Conservation (phyloP, 805 yeast species). For the Candida hungchunana region DNA sequence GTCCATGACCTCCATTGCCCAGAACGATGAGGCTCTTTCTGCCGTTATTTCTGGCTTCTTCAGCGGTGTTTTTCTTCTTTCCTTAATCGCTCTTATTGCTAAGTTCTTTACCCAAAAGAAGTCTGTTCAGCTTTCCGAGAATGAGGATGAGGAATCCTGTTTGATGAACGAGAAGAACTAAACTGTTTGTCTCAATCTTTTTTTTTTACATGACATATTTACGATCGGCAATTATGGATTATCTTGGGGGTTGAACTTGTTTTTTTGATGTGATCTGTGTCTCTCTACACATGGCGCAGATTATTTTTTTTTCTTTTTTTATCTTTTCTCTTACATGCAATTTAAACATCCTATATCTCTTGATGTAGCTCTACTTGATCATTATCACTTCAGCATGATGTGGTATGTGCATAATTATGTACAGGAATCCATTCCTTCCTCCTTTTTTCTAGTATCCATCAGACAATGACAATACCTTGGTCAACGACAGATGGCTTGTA, state of each 20-base stretch:
- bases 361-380: too few relatives aligned
- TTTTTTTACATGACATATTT: not conserved
- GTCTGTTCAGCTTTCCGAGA: constrained; percentile 1
- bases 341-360: too few relatives aligned
- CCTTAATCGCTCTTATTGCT: constrained; percentile 4
- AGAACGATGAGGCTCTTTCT: constrained; percentile 10
- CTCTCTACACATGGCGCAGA: too few relatives aligned
- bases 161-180: constrained; percentile 10
- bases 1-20: constrained; percentile 10
- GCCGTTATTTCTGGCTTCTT: constrained; percentile 11
- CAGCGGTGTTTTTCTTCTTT: constrained; percentile 8
- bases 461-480: constrained; percentile 42
- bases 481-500: constrained; percentile 38
- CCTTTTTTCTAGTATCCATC: constrained; percentile 6
- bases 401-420: not conserved
- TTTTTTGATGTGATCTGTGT: too few relatives aligned
- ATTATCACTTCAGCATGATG: too few relatives aligned
- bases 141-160: constrained; percentile 10
- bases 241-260: not conserved
- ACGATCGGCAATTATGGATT: not conserved
- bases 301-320: too few relatives aligned
- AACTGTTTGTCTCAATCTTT: not conserved
- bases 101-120: constrained; percentile 1
- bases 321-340: too few relatives aligned
- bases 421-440: not conserved